These are phyloP conservation scores for Murraya koenigii DNA, from an alignment of 345 rosid genomes.

Conservation along the genomic window DNA sequence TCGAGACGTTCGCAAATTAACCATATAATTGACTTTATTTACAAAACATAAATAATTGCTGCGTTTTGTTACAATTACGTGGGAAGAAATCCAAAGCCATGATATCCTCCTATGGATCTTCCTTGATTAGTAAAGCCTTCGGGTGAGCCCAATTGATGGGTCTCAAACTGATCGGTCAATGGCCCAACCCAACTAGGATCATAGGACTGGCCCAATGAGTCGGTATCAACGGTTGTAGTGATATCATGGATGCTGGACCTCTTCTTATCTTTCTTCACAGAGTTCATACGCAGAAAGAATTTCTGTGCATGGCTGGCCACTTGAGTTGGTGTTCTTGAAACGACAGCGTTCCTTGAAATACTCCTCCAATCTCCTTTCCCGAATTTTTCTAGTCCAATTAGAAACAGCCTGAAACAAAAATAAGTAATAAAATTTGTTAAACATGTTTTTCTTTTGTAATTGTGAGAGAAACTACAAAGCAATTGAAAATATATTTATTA, in stretches of 20 bases:
- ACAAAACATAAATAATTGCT: not conserved
- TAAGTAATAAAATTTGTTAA: too few species aligned
- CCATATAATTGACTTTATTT: not conserved
- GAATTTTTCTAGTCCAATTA: constrained; percentile 20
- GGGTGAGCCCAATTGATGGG: not conserved
- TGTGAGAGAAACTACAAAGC: too few species aligned
- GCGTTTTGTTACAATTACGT: not conserved
- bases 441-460: not conserved
- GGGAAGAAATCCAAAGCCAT: not conserved
- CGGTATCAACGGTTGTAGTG: constrained; percentile 6
- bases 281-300: constrained; percentile 18
- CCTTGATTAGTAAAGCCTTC: not conserved
- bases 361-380: constrained; percentile 37
- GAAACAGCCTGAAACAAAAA: constrained; percentile 13
- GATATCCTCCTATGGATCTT: not conserved
- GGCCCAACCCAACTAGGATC: not conserved
- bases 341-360: constrained; percentile 28
- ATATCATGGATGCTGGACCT: constrained; percentile 30
- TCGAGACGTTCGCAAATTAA: too few species aligned
- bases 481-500: too few species aligned
- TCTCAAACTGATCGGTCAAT: not conserved
- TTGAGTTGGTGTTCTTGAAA: constrained; percentile 28
- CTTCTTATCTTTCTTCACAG: constrained; percentile 24
- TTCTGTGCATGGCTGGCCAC: constrained; percentile 35
- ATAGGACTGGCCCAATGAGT: not conserved